Evolutionary conservation across 345 rosid genomes (phyloP), one percentile per base, ranked within the genome.

Genomic region (Gossypium bickii): DNA sequence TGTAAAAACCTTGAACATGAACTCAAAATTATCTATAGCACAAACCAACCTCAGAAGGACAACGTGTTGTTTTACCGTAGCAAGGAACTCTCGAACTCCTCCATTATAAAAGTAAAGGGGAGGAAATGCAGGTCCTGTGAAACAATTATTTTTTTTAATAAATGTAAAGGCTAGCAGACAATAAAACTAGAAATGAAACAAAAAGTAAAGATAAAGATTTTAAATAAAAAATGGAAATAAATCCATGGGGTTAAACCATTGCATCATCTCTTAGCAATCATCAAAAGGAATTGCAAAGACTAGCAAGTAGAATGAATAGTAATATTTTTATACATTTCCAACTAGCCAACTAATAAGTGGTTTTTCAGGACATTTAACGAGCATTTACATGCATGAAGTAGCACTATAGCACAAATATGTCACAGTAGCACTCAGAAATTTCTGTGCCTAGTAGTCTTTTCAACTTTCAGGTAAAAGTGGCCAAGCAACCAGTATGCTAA

Each of bases 31-130:
- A 68, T 48, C n/a, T 0, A 49, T 25, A n/a, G 51, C 43, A 25
- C 76, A 63, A 78, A 73, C 86, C 61, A 56, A 93, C 97, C 99
- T 96, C 86, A 90, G 87, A 88, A 93, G 89, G 73, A 90, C 80
- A 77, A 87, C 84, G 80, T 91, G 91, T 56, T 91, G 99, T 87
- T 92, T 96, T 71, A 93, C 70, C 38, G 86, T 85, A 71, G 98
- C 92, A 52, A 96, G 88, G 81, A 93, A 92, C 86, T 93, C 94
- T 80, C 86, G 84, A 61, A 93, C 93, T 76, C 99, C 97, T 78
- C 99, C 97, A 70, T 79, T 96, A 84, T 93, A 96, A 82, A 96
- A 93, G 85, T 90, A 93, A 59, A 96, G 90, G 72, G 98, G 92
- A 67, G 99, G 97, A 80, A 68, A 86, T 73, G 97, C 97, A 78